These are phyloP conservation scores for Pythium sp. DNA, from an alignment of 352 stramenopile genomes.

Conservation along the genomic window DNA sequence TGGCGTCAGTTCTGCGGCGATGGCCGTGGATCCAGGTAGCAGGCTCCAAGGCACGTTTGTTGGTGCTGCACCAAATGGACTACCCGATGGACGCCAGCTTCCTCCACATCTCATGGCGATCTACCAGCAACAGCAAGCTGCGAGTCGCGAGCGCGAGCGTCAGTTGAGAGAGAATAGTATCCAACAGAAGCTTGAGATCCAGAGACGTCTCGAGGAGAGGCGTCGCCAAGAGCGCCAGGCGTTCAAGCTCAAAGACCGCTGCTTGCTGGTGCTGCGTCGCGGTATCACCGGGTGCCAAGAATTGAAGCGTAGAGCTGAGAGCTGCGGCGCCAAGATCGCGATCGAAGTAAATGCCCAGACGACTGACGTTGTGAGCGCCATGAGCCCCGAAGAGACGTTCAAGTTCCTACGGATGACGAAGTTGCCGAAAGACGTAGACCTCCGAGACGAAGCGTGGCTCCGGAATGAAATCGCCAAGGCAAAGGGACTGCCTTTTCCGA, in stretches of 20 bases:
- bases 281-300: constrained; percentile 72
- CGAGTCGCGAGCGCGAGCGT: constrained; percentile 13
- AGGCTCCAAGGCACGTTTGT: background rate
- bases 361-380: constrained; percentile 76
- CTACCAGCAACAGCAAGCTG: constrained; percentile 25
- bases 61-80: background rate
- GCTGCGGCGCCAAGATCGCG: constrained; percentile 58
- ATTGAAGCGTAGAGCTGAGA: constrained; percentile 55
- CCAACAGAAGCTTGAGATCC: constrained; percentile 11
- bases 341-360: constrained; percentile 78
- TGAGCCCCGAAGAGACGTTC: constrained; percentile 57
- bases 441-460: constrained; percentile 71
- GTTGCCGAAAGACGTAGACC: constrained; percentile 62
- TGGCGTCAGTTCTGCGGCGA: background rate
- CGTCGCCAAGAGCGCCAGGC: constrained; percentile 34
- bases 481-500: constrained; percentile 24
- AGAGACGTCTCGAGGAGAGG: constrained; percentile 24
- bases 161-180: constrained; percentile 15
- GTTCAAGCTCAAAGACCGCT: constrained; percentile 55
- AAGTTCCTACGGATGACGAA: constrained; percentile 69
- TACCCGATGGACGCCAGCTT: constrained; percentile 10
- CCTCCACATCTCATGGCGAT: constrained; percentile 26
- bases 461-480: constrained; percentile 66
- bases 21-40: background rate
- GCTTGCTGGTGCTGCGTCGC: constrained; percentile 65